Conservation (phyloP, 495 filamentous ascomycete genomes). For the Hypoxylon perforatum region DNA sequence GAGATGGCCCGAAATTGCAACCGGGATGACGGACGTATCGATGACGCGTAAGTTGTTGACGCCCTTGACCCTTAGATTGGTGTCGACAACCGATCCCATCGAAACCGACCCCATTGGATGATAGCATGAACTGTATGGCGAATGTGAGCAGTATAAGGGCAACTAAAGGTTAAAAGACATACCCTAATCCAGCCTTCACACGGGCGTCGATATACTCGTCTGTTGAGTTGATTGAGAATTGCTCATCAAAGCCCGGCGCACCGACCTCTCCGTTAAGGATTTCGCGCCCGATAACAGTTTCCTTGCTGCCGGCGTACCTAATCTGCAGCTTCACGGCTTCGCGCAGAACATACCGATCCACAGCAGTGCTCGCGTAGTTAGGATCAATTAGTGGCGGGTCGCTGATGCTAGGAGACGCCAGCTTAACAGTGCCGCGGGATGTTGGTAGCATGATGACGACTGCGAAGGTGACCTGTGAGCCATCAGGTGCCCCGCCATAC, state of each 20-base stretch:
- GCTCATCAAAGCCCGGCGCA: constrained; percentile 24
- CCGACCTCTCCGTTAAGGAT: constrained; percentile 36
- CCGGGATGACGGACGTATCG: constrained; percentile 55
- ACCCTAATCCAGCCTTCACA: constrained; percentile 30
- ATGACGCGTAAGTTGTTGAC: constrained; percentile 52
- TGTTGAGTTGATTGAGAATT: constrained; percentile 35
- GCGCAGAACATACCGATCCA: constrained; percentile 24
- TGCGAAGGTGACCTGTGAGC: constrained; percentile 11
- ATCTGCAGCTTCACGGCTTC: constrained; percentile 22
- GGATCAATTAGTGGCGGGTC: constrained; percentile 42
- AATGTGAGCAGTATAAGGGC: not conserved
- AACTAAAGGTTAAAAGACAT: not conserved
- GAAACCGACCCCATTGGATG: constrained; percentile 50
- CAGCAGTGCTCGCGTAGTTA: constrained; percentile 24
- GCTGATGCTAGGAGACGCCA: constrained; percentile 35
- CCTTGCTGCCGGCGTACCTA: constrained; percentile 18
- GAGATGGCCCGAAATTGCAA: constrained; percentile 47
- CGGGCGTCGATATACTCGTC: constrained; percentile 49
- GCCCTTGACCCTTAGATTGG: constrained; percentile 50
- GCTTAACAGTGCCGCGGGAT: constrained; percentile 31
- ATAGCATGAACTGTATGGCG: constrained; percentile 13
- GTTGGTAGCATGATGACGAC: constrained; percentile 8
- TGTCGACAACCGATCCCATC: constrained; percentile 57
- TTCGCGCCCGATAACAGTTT: constrained; percentile 41
- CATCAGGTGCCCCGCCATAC: constrained; percentile 14